These are phyloP conservation scores for Trichoderma virens DNA, from an alignment of 495 filamentous ascomycete genomes.

Conservation along the genomic window DNA sequence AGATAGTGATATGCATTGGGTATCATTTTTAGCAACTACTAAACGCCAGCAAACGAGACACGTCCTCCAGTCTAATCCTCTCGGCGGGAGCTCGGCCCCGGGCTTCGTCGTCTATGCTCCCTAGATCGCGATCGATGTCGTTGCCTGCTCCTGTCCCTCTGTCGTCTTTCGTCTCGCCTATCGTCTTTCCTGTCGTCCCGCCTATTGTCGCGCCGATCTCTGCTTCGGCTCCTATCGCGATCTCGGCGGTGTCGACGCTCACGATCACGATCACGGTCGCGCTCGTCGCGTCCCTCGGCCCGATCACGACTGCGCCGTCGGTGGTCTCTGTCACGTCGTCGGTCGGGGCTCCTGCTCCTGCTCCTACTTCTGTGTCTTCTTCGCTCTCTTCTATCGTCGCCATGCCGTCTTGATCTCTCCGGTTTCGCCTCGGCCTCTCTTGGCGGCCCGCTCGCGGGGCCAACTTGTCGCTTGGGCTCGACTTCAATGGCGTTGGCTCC, in stretches of 20 bases:
- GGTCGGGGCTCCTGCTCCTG: constrained; percentile 14
- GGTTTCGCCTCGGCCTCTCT: constrained; percentile 12
- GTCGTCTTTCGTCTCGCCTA: constrained; percentile 12
- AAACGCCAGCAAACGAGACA: too few species aligned
- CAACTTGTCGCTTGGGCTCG: constrained; percentile 16
- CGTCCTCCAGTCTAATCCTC: background rate
- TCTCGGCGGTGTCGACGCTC: constrained; percentile 13
- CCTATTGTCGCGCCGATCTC: constrained; percentile 20
- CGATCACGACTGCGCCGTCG: constrained; percentile 13
- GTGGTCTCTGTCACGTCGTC: constrained; percentile 14
- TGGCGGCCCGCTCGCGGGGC: background rate
- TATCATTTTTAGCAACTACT: too few species aligned
- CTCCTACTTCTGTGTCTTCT: constrained; percentile 25
- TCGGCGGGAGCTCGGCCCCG: constrained; percentile 10
- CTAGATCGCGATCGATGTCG: constrained; percentile 11
- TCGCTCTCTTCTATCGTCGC: constrained; percentile 27
- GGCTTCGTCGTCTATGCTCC: constrained; percentile 8
- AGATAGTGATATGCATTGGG: too few species aligned
- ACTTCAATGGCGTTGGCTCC: constrained; percentile 44
- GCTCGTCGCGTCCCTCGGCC: background rate
- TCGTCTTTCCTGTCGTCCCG: background rate
- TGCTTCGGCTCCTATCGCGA: constrained; percentile 30
- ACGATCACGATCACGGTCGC: background rate
- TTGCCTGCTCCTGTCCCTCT: constrained; percentile 25
- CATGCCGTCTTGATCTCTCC: constrained; percentile 14